Conservation (phyloP, 2,329 filamentous ascomycete genomes). For the Clonostachys rosea region DNA sequence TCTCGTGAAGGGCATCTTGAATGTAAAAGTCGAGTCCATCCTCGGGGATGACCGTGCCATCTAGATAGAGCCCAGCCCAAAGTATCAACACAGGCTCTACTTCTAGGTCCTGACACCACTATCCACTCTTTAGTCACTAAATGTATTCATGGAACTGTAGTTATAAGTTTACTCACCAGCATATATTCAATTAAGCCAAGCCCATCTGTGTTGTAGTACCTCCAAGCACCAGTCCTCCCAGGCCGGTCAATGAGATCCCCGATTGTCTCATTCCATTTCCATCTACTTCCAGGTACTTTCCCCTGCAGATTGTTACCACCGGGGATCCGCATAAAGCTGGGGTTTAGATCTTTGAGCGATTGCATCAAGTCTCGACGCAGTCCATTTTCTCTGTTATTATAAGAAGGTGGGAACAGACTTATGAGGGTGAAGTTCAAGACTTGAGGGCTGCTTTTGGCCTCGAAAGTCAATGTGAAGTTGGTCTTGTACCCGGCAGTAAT, state of each 20-base stretch:
- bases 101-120: neutral
- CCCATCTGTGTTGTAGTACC: slow-evolving; percentile 34
- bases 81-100: neutral
- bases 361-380: slow-evolving; percentile 1
- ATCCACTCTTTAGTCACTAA: neutral
- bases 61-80: slow-evolving; percentile 14
- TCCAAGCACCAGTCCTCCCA: slow-evolving; percentile 34
- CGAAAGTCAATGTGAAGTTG: neutral
- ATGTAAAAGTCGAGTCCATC: slow-evolving; percentile 37
- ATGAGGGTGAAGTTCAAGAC: slow-evolving; percentile 1
- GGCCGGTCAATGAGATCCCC: slow-evolving; percentile 26
- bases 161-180: slow-evolving; percentile 7
- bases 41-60: slow-evolving; percentile 29
- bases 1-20: slow-evolving; percentile 41
- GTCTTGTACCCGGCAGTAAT: neutral
- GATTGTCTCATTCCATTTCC: slow-evolving; percentile 32
- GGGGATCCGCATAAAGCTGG: slow-evolving; percentile 1
- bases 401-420: slow-evolving; percentile 2
- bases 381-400: slow-evolving; percentile 2
- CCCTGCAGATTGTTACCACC: slow-evolving; percentile 5
- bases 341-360: neutral
- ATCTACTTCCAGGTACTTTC: slow-evolving; percentile 3
- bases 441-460: neutral
- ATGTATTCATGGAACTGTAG: neutral
- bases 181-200: slow-evolving; percentile 47